Evolutionary conservation across 2,329 filamentous ascomycete genomes (phyloP).

Genomic region (Epichloe gansuensis): DNA sequence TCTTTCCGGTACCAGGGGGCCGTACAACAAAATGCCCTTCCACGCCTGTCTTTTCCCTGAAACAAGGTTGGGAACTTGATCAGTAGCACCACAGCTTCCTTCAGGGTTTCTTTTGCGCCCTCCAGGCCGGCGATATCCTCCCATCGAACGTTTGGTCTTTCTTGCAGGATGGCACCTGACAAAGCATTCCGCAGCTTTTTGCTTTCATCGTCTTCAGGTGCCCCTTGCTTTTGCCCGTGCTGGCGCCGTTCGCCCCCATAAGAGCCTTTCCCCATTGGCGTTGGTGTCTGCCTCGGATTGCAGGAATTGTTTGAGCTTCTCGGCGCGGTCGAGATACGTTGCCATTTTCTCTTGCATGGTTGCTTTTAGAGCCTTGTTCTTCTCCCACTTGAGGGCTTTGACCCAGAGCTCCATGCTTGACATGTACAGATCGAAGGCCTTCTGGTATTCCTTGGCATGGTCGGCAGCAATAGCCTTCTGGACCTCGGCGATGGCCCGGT

Average conservation of each 20-base stretch:
- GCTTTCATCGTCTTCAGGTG: conserved; percentile 72
- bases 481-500: conserved; percentile 90
- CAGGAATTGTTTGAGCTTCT: conserved; percentile 92
- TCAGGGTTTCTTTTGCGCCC: conserved; percentile 87
- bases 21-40: conserved; percentile 95
- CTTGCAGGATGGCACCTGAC: conserved; percentile 81
- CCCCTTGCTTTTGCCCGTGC: conserved; percentile 48
- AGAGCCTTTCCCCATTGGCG: conserved; percentile 46
- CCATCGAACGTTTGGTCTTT: conserved; percentile 95
- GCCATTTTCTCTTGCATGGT: conserved; percentile 92
- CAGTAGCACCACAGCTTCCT: conserved; percentile 92
- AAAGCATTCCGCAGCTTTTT: conserved; percentile 92
- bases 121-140: conserved; percentile 96
- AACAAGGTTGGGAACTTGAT: conserved; percentile 98
- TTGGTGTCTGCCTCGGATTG: conserved; percentile 65
- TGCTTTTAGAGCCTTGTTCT: conserved; percentile 92
- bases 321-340: conserved; percentile 97
- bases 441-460: conserved; percentile 91
- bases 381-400: conserved; percentile 98
- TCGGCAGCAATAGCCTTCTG: conserved; percentile 97
- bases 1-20: conserved; percentile 97
- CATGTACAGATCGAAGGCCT: conserved; percentile 94
- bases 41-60: conserved; percentile 88
- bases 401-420: conserved; percentile 94
- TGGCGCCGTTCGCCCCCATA: conserved; percentile 60